A percentile compares a stretch with the other conserved stretches of the same genome.
phyloP scores from a whole-genome alignment of 108 stramenopile species.

The Asterionellopsis glacialis region DNA sequence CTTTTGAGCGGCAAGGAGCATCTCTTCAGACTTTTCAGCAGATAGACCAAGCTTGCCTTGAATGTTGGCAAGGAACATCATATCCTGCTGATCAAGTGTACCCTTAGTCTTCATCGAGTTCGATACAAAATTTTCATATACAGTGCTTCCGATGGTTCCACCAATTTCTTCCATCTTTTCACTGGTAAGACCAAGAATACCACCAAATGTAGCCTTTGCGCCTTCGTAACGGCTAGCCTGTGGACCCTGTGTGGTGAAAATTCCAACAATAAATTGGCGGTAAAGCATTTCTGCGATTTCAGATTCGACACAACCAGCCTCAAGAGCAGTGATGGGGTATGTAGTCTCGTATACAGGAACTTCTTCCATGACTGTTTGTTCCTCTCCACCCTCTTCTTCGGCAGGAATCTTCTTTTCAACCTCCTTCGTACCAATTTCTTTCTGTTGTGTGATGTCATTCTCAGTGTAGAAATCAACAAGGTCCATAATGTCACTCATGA shows the following conservation, averaged over 20 bases:
- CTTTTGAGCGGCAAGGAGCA: conserved; percentile 73
- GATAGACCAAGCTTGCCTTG: conserved; percentile 78
- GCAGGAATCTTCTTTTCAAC: conserved; percentile 49
- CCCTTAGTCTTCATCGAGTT: conserved; percentile 76
- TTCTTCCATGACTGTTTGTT: conserved; percentile 46
- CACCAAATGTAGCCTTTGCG: conserved; percentile 65
- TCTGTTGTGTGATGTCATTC: conserved; percentile 68
- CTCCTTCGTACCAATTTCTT: conserved; percentile 62
- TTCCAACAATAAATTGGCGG: conserved; percentile 82
- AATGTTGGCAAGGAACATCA: conserved; percentile 91
- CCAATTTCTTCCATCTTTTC: conserved; percentile 78
- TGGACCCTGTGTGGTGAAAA: conserved; percentile 69
- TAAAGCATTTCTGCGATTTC: conserved; percentile 76
- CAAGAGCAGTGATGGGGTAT: conserved; percentile 81
- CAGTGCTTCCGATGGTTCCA: conserved; percentile 65
- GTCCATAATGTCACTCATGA: conserved; percentile 86
- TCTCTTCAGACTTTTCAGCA: conserved; percentile 65
- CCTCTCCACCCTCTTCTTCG: conserved; percentile 49
- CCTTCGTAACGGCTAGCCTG: conserved; percentile 71
- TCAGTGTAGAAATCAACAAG: conserved; percentile 85
- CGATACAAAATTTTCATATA: conserved; percentile 86
- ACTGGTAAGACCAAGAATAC: conserved; percentile 73
- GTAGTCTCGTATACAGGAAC: conserved; percentile 62
- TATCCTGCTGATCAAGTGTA: conserved; percentile 86
- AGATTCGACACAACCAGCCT: conserved; percentile 46